A percentile compares a stretch with the other conserved stretches of the same genome.
Conservation (phyloP, 169 alveolate species). For the Cytauxzoon felis region DNA sequence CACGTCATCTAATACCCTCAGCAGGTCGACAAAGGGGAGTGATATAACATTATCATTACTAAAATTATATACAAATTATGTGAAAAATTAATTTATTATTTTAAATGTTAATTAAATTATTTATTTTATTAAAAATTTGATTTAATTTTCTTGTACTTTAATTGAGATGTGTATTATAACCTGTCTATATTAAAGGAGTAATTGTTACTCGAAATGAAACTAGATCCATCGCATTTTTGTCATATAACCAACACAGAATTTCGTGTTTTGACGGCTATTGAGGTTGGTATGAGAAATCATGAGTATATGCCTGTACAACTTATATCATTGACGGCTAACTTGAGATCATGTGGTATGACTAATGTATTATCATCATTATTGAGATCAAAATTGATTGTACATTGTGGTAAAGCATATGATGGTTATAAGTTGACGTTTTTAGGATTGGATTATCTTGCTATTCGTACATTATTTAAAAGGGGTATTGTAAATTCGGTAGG, state of each 20-base stretch:
- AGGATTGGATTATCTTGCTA: constrained; percentile 98
- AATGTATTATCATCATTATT: constrained; percentile 83
- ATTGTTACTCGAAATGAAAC: constrained; percentile 49
- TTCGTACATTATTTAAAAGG: constrained; percentile 90
- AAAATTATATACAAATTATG: too few relatives aligned
- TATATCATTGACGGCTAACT: constrained; percentile 92
- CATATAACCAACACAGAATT: constrained; percentile 65
- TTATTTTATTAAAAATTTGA: too few relatives aligned
- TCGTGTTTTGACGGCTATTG: constrained; percentile 94
- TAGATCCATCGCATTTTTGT: constrained; percentile 63
- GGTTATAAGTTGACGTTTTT: constrained; percentile 95
- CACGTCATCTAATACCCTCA: too few relatives aligned
- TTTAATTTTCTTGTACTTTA: too few relatives aligned
- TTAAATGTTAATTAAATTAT: too few relatives aligned
- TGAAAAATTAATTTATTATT: too few relatives aligned
- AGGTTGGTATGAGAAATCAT: constrained; percentile 99
- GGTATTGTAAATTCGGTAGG: constrained; percentile 90
- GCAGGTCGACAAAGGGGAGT: too few relatives aligned
- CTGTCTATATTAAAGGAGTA: too few relatives aligned
- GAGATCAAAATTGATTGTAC: constrained; percentile 90
- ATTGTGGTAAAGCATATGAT: constrained; percentile 89
- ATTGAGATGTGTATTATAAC: too few relatives aligned
- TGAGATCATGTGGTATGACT: constrained; percentile 86
- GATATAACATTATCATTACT: too few relatives aligned
- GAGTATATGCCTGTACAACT: constrained; percentile 93